phyloP scores from a whole-genome alignment of 2,329 filamentous ascomycete species.

The Fusarium sp. region DNA sequence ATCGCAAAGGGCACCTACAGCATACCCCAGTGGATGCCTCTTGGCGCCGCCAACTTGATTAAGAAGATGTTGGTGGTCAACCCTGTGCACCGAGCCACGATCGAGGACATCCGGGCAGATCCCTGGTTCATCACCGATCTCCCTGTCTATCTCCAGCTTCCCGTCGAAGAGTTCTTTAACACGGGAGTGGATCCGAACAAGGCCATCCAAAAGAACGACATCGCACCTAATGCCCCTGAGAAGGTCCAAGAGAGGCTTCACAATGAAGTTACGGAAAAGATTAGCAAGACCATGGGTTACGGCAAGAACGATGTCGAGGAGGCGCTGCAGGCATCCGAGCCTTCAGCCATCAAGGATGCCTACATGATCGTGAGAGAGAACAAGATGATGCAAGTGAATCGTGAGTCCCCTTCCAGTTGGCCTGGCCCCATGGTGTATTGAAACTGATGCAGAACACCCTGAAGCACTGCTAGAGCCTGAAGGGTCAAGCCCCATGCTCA shows the following conservation, averaged over 20 bases:
- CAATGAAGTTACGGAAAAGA: constrained; percentile 90
- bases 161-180: constrained; percentile 89
- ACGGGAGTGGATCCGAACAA: constrained; percentile 94
- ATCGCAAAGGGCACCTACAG: constrained; percentile 94
- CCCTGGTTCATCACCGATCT: constrained; percentile 92
- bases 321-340: constrained; percentile 87
- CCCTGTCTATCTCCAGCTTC: constrained; percentile 83
- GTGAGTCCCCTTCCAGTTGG: constrained; percentile 62
- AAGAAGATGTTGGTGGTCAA: constrained; percentile 95
- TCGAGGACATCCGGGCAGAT: constrained; percentile 90
- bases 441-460: constrained; percentile 46
- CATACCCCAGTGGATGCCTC: constrained; percentile 88
- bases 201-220: constrained; percentile 81
- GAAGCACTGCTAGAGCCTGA: constrained; percentile 50
- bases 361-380: constrained; percentile 98
- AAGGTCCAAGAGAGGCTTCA: constrained; percentile 89
- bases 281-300: constrained; percentile 98
- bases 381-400: constrained; percentile 93
- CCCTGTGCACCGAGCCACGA: constrained; percentile 90
- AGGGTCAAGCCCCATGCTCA: constrained; percentile 59
- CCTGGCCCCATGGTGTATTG: constrained; percentile 37
- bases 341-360: constrained; percentile 97
- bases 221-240: constrained; percentile 78
- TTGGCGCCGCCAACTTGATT: constrained; percentile 82
- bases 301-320: constrained; percentile 94